Percentiles rank a stretch among this genome's conserved stretches.
phyloP scores from a whole-genome alignment of 495 filamentous ascomycete genomes.

The Terfezia boudieri region DNA sequence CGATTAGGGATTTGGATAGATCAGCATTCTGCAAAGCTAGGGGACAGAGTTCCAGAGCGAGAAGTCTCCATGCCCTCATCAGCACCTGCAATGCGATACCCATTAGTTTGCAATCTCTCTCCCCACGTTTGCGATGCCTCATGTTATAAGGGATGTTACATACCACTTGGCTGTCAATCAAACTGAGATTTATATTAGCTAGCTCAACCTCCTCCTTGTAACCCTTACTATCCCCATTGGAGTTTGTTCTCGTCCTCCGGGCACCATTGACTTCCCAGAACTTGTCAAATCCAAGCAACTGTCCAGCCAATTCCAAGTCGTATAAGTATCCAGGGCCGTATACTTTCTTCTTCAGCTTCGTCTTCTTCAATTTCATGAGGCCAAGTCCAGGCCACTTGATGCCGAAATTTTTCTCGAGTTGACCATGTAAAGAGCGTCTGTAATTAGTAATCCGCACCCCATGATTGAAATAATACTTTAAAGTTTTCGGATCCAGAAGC shows the following conservation, averaged over 20 bases:
- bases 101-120: slow-evolving; percentile 15
- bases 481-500: slow-evolving; percentile 39
- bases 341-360: slow-evolving; percentile 33
- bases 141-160: slow-evolving; percentile 19
- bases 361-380: slow-evolving; percentile 54
- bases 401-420: slow-evolving; percentile 66
- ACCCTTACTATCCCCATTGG: slow-evolving; percentile 21
- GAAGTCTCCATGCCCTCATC: slow-evolving; percentile 69
- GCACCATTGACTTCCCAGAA: slow-evolving; percentile 44
- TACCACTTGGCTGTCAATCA: slow-evolving; percentile 81
- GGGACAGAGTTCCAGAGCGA: slow-evolving; percentile 61
- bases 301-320: slow-evolving; percentile 45
- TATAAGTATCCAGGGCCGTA: slow-evolving; percentile 66
- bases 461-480: slow-evolving; percentile 53
- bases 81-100: slow-evolving; percentile 31
- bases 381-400: slow-evolving; percentile 46
- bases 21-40: slow-evolving; percentile 31
- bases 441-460: slow-evolving; percentile 55
- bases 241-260: not conserved
- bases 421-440: slow-evolving; percentile 64
- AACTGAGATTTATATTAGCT: slow-evolving; percentile 73
- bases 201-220: slow-evolving; percentile 58
- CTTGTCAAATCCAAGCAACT: slow-evolving; percentile 50
- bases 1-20: slow-evolving; percentile 19
- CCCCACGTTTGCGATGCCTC: not conserved